Percentiles rank a stretch among this genome's conserved stretches.
phyloP scores from a whole-genome alignment of 1,284 basidiomycete genomes.

The Microbotryum scabiosae region DNA sequence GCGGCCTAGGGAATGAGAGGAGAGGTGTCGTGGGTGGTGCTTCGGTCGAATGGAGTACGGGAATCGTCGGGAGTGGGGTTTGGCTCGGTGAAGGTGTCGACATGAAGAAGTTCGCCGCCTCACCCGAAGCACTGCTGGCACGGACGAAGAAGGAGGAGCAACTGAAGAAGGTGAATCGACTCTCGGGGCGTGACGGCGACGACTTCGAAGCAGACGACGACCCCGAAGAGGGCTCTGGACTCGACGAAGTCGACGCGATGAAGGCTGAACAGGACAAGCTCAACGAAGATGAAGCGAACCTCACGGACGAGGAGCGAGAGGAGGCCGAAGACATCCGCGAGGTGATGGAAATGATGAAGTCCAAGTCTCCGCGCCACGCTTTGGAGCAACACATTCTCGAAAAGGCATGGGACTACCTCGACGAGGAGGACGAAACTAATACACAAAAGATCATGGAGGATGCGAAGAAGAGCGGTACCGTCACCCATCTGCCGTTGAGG shows the following conservation, averaged over 20 bases:
- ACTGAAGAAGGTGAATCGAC: neutral
- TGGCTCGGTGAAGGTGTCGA: slow-evolving; percentile 18
- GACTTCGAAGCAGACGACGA: neutral
- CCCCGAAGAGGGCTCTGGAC: neutral
- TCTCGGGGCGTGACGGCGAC: neutral
- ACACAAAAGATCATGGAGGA: slow-evolving; percentile 10
- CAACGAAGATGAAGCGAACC: too few relatives aligned
- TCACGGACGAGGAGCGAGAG: too few relatives aligned
- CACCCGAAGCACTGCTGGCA: neutral
- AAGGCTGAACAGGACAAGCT: too few relatives aligned
- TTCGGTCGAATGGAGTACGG: slow-evolving; percentile 15
- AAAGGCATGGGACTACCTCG: slow-evolving; percentile 17
- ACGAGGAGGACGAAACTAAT: slow-evolving; percentile 18
- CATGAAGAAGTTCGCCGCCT: slow-evolving; percentile 16
- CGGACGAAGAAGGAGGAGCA: neutral
- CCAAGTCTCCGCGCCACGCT: neutral
- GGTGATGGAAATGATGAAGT: too few relatives aligned
- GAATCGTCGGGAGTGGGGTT: slow-evolving; percentile 17
- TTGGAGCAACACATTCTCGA: slow-evolving; percentile 12
- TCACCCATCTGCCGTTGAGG: slow-evolving; percentile 11
- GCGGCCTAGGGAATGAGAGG: too few relatives aligned
- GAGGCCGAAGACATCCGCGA: too few relatives aligned
- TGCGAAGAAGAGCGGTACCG: slow-evolving; percentile 3
- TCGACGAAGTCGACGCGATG: neutral
- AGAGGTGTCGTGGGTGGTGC: slow-evolving; percentile 15